Base-by-base conservation (phyloP, 345 rosid species). In the Aquilaria sinensis region DNA sequence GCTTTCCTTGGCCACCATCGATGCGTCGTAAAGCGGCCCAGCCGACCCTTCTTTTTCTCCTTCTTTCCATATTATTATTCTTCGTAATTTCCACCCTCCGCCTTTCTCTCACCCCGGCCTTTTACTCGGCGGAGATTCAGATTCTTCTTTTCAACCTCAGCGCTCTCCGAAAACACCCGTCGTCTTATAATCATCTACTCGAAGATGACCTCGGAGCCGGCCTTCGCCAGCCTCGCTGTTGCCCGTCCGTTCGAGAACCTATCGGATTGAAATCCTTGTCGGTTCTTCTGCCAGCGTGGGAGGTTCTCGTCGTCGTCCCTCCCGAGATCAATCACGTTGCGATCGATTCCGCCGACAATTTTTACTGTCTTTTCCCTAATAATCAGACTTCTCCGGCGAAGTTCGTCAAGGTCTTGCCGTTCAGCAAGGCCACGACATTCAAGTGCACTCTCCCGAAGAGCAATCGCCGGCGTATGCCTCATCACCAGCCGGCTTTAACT, bases 261-360 rank as follows among this genome's bases (percentile, higher is more conserved):
- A 54, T 55, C 57, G 63, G 7, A 7, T 37, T 7, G 43, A 37
- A 54, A 15, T 61, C 89, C 6, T 81, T 72, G 9, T 76, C 90
- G 7, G 59, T 93, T 67, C 80, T 93, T 10, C 66, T 89, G 50
- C 90, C 96, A 0, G 88, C 69, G 32, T 93, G 98, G 97, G 89
- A 84, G 71, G 81, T 88, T 43, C 74, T 90, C 16, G 69, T 83
- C 11, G 65, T 90, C 51, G 76, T 66, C 31, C 67, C 80, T 15
- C 72, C 82, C 9, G 80, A 53, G 7, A 70, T 54, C 2, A 7
- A 37, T 7, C 9, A 43, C 0, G 46, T 16, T 15, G 5, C 11
- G 33, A 13, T 15, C 1, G 45, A 64, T 4, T 47, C 61, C 48
- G 63, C 43, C 0, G 61, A 62, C 0, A 66, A 74, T 5, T 67